Evolutionary conservation across 208 protist species (phyloP).

Genomic region (Trypanosoma avium): DNA sequence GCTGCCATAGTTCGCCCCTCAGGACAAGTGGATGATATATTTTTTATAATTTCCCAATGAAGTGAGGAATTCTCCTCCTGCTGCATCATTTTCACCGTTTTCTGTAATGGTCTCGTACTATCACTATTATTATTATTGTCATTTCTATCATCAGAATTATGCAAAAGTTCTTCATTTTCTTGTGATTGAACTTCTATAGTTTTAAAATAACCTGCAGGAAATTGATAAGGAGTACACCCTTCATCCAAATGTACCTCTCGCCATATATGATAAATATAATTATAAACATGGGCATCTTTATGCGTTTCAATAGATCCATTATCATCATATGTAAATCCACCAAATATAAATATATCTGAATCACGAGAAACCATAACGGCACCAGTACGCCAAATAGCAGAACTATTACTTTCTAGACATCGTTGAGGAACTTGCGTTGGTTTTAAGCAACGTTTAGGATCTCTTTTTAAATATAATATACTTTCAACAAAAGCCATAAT

Average conservation of each 20-base stretch:
- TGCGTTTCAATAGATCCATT: conserved; percentile 43
- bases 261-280: conserved; percentile 50
- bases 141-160: conserved; percentile 17
- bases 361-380: conserved; percentile 42
- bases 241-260: conserved; percentile 32
- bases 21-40: conserved; percentile 28
- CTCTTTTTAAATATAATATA: conserved; percentile 25
- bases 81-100: too few species aligned
- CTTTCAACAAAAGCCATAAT: conserved; percentile 26
- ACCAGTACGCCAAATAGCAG: conserved; percentile 53
- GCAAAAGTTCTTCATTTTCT: conserved; percentile 19
- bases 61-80: background rate
- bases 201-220: conserved; percentile 30
- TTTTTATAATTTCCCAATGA: conserved; percentile 9
- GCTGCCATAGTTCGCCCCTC: conserved; percentile 66
- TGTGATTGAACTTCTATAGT: conserved; percentile 14
- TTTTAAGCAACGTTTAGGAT: background rate
- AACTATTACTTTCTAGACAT: conserved; percentile 32
- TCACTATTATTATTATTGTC: background rate
- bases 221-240: background rate
- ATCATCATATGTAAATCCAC: conserved; percentile 48
- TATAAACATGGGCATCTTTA: conserved; percentile 58
- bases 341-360: conserved; percentile 54
- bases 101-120: background rate
- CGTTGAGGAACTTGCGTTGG: conserved; percentile 22